phyloP scores from a whole-genome alignment of 2,329 filamentous ascomycete genomes.

The Aspergillus tubingensis region DNA sequence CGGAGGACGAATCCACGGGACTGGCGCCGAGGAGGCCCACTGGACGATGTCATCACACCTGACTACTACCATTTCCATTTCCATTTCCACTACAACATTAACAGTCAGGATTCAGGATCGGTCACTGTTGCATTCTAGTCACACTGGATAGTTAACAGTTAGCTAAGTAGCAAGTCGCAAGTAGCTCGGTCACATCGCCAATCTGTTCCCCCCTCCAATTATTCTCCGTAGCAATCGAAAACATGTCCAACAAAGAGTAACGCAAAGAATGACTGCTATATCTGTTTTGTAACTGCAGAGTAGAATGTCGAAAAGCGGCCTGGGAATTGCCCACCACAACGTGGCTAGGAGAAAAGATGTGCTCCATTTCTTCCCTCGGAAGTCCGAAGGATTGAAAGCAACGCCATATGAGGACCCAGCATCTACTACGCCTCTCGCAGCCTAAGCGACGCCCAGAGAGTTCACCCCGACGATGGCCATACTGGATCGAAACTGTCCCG shows the following conservation, averaged over 20 bases:
- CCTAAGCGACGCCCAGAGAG: constrained; percentile 5
- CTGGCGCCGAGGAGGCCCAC: neutral
- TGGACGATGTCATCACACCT: constrained; percentile 6
- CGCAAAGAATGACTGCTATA: constrained; percentile 8
- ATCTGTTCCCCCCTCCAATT: neutral
- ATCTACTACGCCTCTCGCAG: constrained; percentile 3
- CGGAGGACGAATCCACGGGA: constrained; percentile 21
- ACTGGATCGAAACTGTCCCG: constrained; percentile 18
- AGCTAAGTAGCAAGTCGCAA: neutral
- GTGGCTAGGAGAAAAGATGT: too few relatives aligned
- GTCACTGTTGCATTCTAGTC: too few relatives aligned
- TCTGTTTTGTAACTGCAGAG: constrained; percentile 10
- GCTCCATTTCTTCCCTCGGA: neutral
- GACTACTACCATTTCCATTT: neutral
- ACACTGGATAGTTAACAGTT: neutral
- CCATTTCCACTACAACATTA: neutral
- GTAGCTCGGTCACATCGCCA: neutral
- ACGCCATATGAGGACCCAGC: constrained; percentile 11
- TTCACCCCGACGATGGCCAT: constrained; percentile 12
- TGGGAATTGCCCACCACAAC: neutral
- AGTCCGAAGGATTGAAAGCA: constrained; percentile 11
- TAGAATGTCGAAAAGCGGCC: constrained; percentile 6
- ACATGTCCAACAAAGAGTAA: constrained; percentile 11
- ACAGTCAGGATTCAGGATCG: too few relatives aligned
- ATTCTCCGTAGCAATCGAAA: constrained; percentile 1